phyloP scores from a whole-genome alignment of 2,329 filamentous ascomycete species.

The Xylaria multiplex region DNA sequence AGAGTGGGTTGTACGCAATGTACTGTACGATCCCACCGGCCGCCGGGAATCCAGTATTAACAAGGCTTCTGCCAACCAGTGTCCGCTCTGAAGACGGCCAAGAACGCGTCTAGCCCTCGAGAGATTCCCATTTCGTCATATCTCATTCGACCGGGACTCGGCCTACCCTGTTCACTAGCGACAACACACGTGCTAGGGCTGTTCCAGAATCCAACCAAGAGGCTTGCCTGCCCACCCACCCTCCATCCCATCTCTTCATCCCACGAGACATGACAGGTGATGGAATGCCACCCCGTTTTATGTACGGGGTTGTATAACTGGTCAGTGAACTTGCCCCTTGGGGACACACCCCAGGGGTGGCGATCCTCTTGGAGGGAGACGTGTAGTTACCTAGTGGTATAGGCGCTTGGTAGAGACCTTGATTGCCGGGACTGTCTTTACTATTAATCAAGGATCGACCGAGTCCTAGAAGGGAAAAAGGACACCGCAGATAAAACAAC shows the following conservation, averaged over 20 bases:
- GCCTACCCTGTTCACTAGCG: constrained; percentile 16
- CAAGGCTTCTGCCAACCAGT: constrained; percentile 10
- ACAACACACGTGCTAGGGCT: constrained; percentile 19
- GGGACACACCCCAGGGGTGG: constrained; percentile 17
- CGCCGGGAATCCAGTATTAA: neutral
- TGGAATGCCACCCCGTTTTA: constrained; percentile 21
- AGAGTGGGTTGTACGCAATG: constrained; percentile 1
- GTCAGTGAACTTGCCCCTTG: neutral
- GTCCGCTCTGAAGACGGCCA: constrained; percentile 13
- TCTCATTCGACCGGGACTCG: constrained; percentile 11
- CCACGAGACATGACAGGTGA: constrained; percentile 24
- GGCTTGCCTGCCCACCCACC: constrained; percentile 16
- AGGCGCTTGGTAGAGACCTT: constrained; percentile 15
- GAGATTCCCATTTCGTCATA: neutral
- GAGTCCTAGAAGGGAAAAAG: neutral
- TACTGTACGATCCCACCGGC: constrained; percentile 14
- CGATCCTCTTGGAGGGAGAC: constrained; percentile 12
- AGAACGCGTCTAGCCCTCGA: constrained; percentile 8
- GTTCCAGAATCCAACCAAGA: constrained; percentile 18
- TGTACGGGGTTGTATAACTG: constrained; percentile 7
- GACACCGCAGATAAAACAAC: constrained; percentile 14
- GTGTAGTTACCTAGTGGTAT: neutral
- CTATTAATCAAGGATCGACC: neutral
- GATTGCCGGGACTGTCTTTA: constrained; percentile 14
- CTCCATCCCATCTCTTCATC: constrained; percentile 19